Percentiles rank a stretch among this genome's conserved stretches.
Conservation (phyloP, 2,329 filamentous ascomycete species). For the Escovopsis sp. region DNA sequence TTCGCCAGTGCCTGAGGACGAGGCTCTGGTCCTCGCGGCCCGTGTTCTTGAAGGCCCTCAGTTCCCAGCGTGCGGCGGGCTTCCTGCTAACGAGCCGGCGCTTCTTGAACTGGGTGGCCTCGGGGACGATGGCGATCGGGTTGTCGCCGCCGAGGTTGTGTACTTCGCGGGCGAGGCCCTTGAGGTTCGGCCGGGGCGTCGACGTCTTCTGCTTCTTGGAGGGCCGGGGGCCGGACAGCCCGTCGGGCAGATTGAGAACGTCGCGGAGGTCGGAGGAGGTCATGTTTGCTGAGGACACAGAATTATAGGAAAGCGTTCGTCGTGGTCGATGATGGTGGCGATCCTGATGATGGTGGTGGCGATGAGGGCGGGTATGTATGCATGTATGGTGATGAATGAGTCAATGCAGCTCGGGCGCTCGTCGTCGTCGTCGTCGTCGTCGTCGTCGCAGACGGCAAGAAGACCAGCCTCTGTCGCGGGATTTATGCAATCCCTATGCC, state of each 20-base stretch:
- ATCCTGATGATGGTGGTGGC: too few relatives aligned
- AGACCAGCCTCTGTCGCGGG: too few relatives aligned
- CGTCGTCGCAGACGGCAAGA: too few relatives aligned
- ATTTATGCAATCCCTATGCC: too few relatives aligned
- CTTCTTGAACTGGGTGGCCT: slow-evolving; percentile 44
- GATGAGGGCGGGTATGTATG: too few relatives aligned
- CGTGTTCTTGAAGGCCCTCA: slow-evolving; percentile 59
- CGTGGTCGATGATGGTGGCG: neutral
- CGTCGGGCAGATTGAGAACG: slow-evolving; percentile 65
- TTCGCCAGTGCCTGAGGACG: slow-evolving; percentile 65
- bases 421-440: too few relatives aligned
- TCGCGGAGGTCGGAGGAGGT: slow-evolving; percentile 72
- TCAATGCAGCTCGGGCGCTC: too few relatives aligned
- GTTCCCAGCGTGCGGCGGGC: slow-evolving; percentile 47
- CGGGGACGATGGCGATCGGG: slow-evolving; percentile 50
- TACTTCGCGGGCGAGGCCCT: slow-evolving; percentile 49
- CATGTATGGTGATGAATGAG: too few relatives aligned
- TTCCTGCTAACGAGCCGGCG: slow-evolving; percentile 38
- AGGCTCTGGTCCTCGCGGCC: slow-evolving; percentile 55
- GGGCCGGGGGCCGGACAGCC: slow-evolving; percentile 33
- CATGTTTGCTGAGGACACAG: slow-evolving; percentile 21
- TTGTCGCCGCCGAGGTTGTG: slow-evolving; percentile 51
- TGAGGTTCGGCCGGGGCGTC: slow-evolving; percentile 43
- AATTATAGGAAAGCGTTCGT: too few relatives aligned
- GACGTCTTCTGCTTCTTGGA: slow-evolving; percentile 61